Evolutionary conservation across 257 asterid species (phyloP), one percentile per base, ranked within the genome.

Genomic region (Nicotiana benthamiana): DNA sequence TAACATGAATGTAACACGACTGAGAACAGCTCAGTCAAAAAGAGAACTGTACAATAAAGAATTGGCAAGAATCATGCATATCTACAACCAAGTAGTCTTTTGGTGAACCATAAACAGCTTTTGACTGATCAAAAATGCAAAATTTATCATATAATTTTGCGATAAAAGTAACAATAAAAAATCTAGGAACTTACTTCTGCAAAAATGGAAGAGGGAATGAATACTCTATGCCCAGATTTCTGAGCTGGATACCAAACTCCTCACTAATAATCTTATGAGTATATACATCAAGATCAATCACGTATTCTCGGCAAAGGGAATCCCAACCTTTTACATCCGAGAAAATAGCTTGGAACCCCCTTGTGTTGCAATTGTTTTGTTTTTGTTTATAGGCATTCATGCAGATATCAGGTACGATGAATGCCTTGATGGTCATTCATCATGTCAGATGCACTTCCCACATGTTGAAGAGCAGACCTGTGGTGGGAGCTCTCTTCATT

Each of bases 401-500:
- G 75, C 75, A 36, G 34, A 70, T 70, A 70, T 28, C 34, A 43
- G 59, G 57, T 74, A 74, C 60, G 40, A 9, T 22, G 40, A 48
- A 46, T 15, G 43, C 36, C 61, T 48, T 74, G 61, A 48, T 74
- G 43, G 40, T 74, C 61, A 74, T 48, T 48, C 59, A 48, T 52
- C 43, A 15, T 28, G 59, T 81, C 82, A 78, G 82, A 63, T 67
- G 82, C 53, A 46, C 59, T 43, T 3, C 75, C 80, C 40, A n/a
- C 82, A 27, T 74, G 89, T 63, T 79, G 36, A 72, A 64, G 76
- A 22, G 46, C 28, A 64, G 82, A 77, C n/a, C 79, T 64, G 65
- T 54, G 84, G 75, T 85, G 82, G 82, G 91, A 76, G 78, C 87
- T 62, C 67, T 86, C 86, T 18, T 85, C 86, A 32, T 84, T 84